A percentile compares a stretch with the other conserved stretches of the same genome.
phyloP scores from a whole-genome alignment of 2,329 filamentous ascomycete species.

The Fusarium globosum region DNA sequence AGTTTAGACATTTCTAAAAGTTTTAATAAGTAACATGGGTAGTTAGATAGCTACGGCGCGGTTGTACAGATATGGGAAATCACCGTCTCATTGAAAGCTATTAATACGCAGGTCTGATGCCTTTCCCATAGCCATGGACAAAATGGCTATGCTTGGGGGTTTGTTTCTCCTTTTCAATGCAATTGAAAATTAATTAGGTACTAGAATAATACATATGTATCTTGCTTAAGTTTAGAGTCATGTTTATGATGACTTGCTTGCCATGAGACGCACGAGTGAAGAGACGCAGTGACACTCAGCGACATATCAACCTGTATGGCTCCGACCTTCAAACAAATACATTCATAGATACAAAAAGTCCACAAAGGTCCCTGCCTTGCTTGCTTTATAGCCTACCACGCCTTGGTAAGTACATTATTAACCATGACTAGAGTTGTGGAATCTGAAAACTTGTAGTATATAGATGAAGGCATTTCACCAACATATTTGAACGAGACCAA shows the following conservation, averaged over 20 bases:
- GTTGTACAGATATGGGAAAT: neutral
- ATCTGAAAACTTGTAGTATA: too few relatives aligned
- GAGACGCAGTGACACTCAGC: neutral
- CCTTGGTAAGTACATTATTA: neutral
- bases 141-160: neutral
- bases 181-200: neutral
- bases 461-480: neutral
- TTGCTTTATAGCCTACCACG: neutral
- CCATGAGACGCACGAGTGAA: neutral
- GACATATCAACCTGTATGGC: neutral
- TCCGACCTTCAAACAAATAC: neutral
- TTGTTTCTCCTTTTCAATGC: neutral
- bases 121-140: neutral
- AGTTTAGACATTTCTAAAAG: too few relatives aligned
- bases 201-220: neutral
- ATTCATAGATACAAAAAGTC: neutral
- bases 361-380: neutral
- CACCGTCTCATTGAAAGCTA: neutral
- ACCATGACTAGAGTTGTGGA: neutral
- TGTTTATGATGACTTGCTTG: neutral
- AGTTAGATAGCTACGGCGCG: neutral
- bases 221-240: neutral
- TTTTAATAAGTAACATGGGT: neutral
- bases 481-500: neutral
- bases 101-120: neutral